Conservation (phyloP, 768 basidiomycete species). For the Lactarius psammicola region DNA sequence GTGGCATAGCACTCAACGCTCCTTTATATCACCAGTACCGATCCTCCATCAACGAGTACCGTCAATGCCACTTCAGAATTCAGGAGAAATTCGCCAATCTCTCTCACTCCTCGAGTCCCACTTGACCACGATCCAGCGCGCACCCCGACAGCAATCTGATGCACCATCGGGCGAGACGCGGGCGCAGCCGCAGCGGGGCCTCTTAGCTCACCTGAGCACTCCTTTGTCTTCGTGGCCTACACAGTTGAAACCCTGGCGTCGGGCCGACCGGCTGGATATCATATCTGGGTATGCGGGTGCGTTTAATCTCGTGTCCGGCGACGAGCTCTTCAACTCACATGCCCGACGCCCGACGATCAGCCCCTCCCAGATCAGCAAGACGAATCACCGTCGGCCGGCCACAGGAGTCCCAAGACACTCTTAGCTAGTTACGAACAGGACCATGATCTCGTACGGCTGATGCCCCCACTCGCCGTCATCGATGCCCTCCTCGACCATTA, state of each 20-base stretch:
- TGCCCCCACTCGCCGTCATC: conserved; percentile 26
- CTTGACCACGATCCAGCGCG: conserved; percentile 12
- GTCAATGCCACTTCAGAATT: conserved; percentile 28
- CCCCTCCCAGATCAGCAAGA: conserved; percentile 25
- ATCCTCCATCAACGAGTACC: conserved; percentile 10
- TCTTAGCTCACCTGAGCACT: conserved; percentile 18
- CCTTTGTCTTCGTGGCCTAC: conserved; percentile 25
- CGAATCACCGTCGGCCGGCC: conserved; percentile 13
- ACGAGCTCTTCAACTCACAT: background rate
- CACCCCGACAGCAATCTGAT: conserved; percentile 4
- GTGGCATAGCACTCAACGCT: too few species aligned
- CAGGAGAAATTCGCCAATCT: conserved; percentile 28
- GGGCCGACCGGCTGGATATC: conserved; percentile 29
- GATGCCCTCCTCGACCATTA: conserved; percentile 27
- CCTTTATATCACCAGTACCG: conserved; percentile 1
- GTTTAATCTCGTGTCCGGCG: background rate
- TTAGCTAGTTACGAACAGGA: conserved; percentile 26
- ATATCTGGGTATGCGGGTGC: conserved; percentile 26
- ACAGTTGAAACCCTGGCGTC: conserved; percentile 22
- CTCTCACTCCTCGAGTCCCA: conserved; percentile 29
- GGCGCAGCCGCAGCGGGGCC: conserved; percentile 10
- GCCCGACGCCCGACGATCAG: conserved; percentile 6
- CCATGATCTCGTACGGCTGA: conserved; percentile 27
- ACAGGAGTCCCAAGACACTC: conserved; percentile 12
- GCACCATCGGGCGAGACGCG: background rate